These are phyloP conservation scores for Paratinospora sagittata DNA, from an alignment of 164 flowering plant genomes.

Conservation along the genomic window DNA sequence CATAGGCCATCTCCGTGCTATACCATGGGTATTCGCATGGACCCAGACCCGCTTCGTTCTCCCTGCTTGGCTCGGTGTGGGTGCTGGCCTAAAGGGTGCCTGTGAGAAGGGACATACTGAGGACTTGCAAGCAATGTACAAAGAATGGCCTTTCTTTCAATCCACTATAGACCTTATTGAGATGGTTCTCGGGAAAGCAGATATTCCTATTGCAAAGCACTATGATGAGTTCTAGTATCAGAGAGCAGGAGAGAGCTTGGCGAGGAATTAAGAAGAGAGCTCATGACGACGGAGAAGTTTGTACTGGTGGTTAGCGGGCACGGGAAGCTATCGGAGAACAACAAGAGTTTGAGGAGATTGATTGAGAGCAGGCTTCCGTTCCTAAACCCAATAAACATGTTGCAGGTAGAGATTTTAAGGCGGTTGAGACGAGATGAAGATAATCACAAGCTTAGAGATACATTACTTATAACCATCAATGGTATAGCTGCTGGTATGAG, in stretches of 20 bases:
- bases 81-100: slow-evolving; percentile 72
- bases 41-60: slow-evolving; percentile 90
- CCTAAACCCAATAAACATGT: slow-evolving; percentile 78
- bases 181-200: slow-evolving; percentile 92
- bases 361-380: slow-evolving; percentile 82
- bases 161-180: slow-evolving; percentile 85
- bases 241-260: slow-evolving; percentile 58
- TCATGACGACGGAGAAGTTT: slow-evolving; percentile 54
- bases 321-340: slow-evolving; percentile 63
- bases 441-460: slow-evolving; percentile 75
- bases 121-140: slow-evolving; percentile 74
- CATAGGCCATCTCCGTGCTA: slow-evolving; percentile 85
- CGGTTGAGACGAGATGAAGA: slow-evolving; percentile 73
- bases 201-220: slow-evolving; percentile 67
- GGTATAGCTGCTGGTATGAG: slow-evolving; percentile 99
- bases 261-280: slow-evolving; percentile 59
- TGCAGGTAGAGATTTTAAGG: slow-evolving; percentile 81
- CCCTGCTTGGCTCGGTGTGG: slow-evolving; percentile 97
- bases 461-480: slow-evolving; percentile 82
- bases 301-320: slow-evolving; percentile 74
- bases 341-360: slow-evolving; percentile 60
- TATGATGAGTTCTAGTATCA: slow-evolving; percentile 87
- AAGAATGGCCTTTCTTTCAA: slow-evolving; percentile 96
- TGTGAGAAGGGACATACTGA: slow-evolving; percentile 72
- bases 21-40: slow-evolving; percentile 97